phyloP scores from a whole-genome alignment of 2,329 filamentous ascomycete species.

The Mycogone perniciosa region DNA sequence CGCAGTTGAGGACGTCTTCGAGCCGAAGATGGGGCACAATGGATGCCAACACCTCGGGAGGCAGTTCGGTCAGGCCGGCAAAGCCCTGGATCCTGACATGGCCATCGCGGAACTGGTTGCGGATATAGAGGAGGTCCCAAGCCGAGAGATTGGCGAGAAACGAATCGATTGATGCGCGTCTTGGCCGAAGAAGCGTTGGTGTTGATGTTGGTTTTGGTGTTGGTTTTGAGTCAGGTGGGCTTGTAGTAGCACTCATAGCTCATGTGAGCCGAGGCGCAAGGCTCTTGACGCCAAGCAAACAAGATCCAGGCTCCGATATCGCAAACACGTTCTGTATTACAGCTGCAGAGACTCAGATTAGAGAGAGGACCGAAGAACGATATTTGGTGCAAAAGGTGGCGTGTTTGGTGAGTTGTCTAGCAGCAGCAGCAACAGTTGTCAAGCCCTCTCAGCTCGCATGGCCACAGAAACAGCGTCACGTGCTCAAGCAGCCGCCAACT shows the following conservation, averaged over 20 bases:
- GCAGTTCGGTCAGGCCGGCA: conserved; percentile 21
- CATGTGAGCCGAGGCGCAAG: no score
- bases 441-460: no score
- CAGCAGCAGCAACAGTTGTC: no score
- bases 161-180: conserved; percentile 17
- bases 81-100: conserved; percentile 18
- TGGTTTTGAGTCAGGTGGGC: neutral
- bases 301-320: no score
- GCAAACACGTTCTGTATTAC: no score
- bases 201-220: neutral
- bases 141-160: conserved; percentile 21
- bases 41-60: conserved; percentile 22
- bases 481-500: no score
- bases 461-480: no score
- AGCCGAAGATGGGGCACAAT: conserved; percentile 19
- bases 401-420: no score
- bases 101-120: conserved; percentile 14
- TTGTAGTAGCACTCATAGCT: neutral
- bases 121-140: conserved; percentile 24
- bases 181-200: neutral
- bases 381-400: no score
- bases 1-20: conserved; percentile 22
- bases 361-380: no score
- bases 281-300: no score
- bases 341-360: no score